phyloP scores from a whole-genome alignment of 441 rosid species.

The Adansonia grandidieri region DNA sequence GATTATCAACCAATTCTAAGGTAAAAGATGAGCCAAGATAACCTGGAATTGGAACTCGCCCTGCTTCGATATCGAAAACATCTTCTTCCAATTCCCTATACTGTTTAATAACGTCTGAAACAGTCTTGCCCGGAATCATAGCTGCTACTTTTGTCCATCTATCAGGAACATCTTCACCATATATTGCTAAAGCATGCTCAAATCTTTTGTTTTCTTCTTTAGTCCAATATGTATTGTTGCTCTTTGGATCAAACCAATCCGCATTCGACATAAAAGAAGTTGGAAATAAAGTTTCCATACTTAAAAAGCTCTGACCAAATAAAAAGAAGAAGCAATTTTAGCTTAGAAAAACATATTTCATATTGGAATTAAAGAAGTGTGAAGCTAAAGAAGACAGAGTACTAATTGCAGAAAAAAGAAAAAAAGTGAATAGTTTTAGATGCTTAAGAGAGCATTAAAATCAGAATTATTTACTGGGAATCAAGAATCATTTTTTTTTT shows the following conservation, averaged over 20 bases:
- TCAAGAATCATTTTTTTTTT: constrained; percentile 32
- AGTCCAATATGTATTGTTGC: constrained; percentile 49
- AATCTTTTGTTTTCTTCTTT: constrained; percentile 74
- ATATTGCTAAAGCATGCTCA: constrained; percentile 67
- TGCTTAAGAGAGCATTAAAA: constrained; percentile 26
- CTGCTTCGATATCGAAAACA: constrained; percentile 62
- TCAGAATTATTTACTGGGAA: constrained; percentile 34
- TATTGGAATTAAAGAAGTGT: background rate
- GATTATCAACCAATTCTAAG: constrained; percentile 32
- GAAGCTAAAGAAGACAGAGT: background rate
- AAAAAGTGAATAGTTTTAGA: constrained; percentile 26
- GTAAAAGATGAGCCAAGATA: constrained; percentile 48
- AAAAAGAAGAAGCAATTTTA: background rate
- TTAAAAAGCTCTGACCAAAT: constrained; percentile 21
- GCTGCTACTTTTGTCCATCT: constrained; percentile 61
- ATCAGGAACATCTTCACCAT: constrained; percentile 60
- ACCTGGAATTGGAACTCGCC: constrained; percentile 62
- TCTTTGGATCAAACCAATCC: constrained; percentile 39
- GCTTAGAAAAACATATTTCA: constrained; percentile 19
- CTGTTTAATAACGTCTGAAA: constrained; percentile 55
- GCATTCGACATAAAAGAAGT: constrained; percentile 42
- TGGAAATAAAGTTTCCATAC: constrained; percentile 69
- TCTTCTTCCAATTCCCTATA: constrained; percentile 66
- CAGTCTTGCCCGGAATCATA: constrained; percentile 67
- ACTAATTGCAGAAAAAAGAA: background rate